Conservation (phyloP, 768 basidiomycete genomes). For the Suillus placidus region DNA sequence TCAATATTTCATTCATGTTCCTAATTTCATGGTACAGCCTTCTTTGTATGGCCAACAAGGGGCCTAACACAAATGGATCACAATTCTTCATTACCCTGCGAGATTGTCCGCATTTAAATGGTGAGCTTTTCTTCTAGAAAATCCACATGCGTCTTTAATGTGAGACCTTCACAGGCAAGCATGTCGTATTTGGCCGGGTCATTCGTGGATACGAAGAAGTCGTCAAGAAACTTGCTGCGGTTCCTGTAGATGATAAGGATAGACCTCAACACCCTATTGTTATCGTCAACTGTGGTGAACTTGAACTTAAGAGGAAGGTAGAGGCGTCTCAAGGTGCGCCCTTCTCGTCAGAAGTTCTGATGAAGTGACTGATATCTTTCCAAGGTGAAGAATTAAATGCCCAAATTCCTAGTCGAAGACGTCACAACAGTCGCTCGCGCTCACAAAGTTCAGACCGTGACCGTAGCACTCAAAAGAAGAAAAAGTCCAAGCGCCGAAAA, state of each 20-base stretch:
- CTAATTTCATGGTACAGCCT: slow-evolving; percentile 44
- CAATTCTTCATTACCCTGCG: slow-evolving; percentile 87
- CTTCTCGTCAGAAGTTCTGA: background rate
- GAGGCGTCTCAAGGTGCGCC: slow-evolving; percentile 21
- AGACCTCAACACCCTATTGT: slow-evolving; percentile 67
- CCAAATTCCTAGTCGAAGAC: slow-evolving; percentile 21
- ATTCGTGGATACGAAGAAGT: slow-evolving; percentile 65
- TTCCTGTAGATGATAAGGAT: slow-evolving; percentile 76
- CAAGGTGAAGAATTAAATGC: slow-evolving; percentile 12
- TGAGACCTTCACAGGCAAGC: slow-evolving; percentile 48
- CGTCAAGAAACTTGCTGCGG: slow-evolving; percentile 56
- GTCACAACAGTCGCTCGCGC: slow-evolving; percentile 24
- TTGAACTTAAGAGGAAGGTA: slow-evolving; percentile 58
- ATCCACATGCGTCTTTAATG: slow-evolving; percentile 5
- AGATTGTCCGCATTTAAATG: slow-evolving; percentile 75
- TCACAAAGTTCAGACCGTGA: slow-evolving; percentile 34
- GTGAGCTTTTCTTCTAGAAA: slow-evolving; percentile 39
- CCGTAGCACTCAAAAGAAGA: slow-evolving; percentile 20
- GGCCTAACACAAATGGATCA: slow-evolving; percentile 81
- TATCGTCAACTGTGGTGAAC: slow-evolving; percentile 81
- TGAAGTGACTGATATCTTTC: background rate
- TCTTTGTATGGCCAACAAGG: slow-evolving; percentile 89
- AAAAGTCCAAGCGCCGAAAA: slow-evolving; percentile 30
- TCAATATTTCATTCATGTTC: slow-evolving; percentile 1
- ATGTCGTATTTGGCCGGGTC: slow-evolving; percentile 58